Conservation (phyloP, 768 basidiomycete species). For the Russula virescens region DNA sequence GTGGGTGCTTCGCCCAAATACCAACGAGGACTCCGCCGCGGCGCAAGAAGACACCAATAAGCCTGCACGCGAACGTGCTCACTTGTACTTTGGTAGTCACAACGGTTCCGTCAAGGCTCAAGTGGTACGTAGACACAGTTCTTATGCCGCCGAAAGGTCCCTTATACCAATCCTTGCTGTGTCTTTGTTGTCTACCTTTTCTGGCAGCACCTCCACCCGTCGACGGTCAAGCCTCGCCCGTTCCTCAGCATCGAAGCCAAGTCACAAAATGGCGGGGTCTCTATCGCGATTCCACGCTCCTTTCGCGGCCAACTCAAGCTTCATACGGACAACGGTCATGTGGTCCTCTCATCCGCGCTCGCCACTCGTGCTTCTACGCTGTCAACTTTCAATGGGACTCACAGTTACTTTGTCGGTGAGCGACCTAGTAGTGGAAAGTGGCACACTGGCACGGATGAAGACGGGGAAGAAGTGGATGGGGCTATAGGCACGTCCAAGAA, state of each 20-base stretch:
- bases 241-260: constrained; percentile 15
- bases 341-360: constrained; percentile 11
- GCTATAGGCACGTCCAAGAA: constrained; percentile 12
- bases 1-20: constrained; percentile 8
- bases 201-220: constrained; percentile 13
- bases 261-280: constrained; percentile 3
- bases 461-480: constrained; percentile 18
- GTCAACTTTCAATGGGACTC: constrained; percentile 11
- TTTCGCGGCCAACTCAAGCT: constrained; percentile 21
- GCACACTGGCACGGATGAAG: constrained; percentile 5
- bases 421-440: constrained; percentile 15
- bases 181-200: neutral
- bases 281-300: constrained; percentile 17
- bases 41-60: neutral
- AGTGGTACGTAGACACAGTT: constrained; percentile 1
- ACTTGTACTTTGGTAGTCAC: neutral
- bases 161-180: neutral
- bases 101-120: constrained; percentile 8
- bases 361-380: constrained; percentile 1
- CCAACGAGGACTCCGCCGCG: neutral
- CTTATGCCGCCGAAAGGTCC: neutral
- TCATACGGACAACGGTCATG: constrained; percentile 12
- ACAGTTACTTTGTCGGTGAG: constrained; percentile 18
- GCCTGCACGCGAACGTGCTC: neutral
- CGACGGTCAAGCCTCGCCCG: constrained; percentile 13